A percentile compares a stretch with the other conserved stretches of the same genome.
These are phyloP conservation scores for Aspergillus udagawae DNA, from an alignment of 2,329 filamentous ascomycete species.

Conservation along the genomic window DNA sequence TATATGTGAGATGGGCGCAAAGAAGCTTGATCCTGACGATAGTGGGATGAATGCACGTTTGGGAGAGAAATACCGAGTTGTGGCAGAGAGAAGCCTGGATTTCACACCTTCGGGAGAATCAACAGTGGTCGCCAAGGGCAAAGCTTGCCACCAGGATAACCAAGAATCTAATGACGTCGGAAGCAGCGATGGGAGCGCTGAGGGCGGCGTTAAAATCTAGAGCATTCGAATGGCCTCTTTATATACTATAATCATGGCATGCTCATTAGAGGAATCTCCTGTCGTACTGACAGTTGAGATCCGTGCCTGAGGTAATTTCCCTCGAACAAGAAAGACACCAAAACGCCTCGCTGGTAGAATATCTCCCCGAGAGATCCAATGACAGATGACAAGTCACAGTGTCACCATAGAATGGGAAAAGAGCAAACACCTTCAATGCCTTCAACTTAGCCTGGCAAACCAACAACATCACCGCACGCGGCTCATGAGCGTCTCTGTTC, in stretches of 20 bases:
- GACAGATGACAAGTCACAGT: background rate
- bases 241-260: background rate
- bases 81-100: slow-evolving; percentile 36
- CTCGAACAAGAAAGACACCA: background rate
- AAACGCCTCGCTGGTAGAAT: background rate
- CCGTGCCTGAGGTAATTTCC: too few species aligned
- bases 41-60: slow-evolving; percentile 43
- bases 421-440: background rate
- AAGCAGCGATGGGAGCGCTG: background rate
- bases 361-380: background rate
- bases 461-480: slow-evolving; percentile 64
- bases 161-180: background rate
- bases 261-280: background rate
- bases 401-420: background rate
- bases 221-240: background rate
- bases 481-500: slow-evolving; percentile 89
- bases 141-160: background rate
- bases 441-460: background rate
- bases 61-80: slow-evolving; percentile 50
- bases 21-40: slow-evolving; percentile 52
- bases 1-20: slow-evolving; percentile 85
- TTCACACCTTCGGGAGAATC: slow-evolving; percentile 4
- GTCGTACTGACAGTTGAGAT: background rate
- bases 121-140: background rate
- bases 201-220: background rate